These are phyloP conservation scores for Phytophthora sp. DNA, from an alignment of 352 stramenopile genomes.

Conservation along the genomic window DNA sequence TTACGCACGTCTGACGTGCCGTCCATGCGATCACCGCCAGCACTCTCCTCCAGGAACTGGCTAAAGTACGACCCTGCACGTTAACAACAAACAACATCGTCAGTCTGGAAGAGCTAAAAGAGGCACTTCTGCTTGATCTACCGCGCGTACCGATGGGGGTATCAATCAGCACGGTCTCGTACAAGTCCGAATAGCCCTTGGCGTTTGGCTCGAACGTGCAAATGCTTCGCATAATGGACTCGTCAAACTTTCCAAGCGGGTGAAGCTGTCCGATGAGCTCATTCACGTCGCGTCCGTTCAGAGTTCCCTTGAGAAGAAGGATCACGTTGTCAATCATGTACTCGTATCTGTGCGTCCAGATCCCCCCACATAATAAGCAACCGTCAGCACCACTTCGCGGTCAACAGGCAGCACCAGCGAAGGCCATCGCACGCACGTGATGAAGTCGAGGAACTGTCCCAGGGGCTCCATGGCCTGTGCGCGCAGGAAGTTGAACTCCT, in stretches of 20 bases:
- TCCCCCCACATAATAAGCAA: not conserved
- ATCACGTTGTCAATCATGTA: conserved; percentile 99
- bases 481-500: conserved; percentile 98
- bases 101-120: not conserved
- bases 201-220: conserved; percentile 97
- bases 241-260: conserved; percentile 98
- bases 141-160: conserved; percentile 93
- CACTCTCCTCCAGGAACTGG: conserved; percentile 96
- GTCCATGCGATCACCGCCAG: conserved; percentile 82
- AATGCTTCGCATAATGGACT: conserved; percentile 99
- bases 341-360: conserved; percentile 79
- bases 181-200: conserved; percentile 98
- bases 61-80: conserved; percentile 96
- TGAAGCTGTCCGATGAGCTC: conserved; percentile 98
- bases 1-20: conserved; percentile 92
- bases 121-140: not conserved
- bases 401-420: not conserved
- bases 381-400: not conserved
- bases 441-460: conserved; percentile 98
- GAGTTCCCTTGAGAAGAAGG: conserved; percentile 97
- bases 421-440: conserved; percentile 85
- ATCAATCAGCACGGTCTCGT: conserved; percentile 99
- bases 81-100: conserved; percentile 2
- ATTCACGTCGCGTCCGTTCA: conserved; percentile 97
- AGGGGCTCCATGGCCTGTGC: conserved; percentile 96